phyloP scores from a whole-genome alignment of 495 filamentous ascomycete species.

The Staphylotrichum tortipilum region DNA sequence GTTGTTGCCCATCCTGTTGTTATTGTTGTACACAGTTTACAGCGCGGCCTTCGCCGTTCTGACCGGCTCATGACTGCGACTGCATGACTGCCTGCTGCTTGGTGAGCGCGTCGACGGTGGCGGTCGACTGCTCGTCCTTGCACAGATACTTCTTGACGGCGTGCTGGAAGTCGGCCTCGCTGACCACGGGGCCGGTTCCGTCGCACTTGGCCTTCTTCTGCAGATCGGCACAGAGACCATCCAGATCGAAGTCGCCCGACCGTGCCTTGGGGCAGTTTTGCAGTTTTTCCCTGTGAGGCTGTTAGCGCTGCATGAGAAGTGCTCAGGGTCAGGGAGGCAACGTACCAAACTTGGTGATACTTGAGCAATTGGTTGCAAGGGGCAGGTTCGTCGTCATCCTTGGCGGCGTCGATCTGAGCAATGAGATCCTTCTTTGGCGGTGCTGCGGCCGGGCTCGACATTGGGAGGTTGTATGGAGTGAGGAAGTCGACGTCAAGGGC shows the following conservation, averaged over 20 bases:
- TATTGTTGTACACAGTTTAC: constrained; percentile 5
- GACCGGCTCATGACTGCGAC: neutral
- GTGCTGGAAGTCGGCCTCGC: constrained; percentile 76
- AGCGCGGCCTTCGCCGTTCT: too few relatives aligned
- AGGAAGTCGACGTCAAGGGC: constrained; percentile 73
- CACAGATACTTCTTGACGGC: constrained; percentile 56
- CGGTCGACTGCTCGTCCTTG: constrained; percentile 8
- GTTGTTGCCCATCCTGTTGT: too few relatives aligned
- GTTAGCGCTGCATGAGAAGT: constrained; percentile 9
- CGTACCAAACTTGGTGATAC: constrained; percentile 91
- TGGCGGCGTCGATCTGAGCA: constrained; percentile 62
- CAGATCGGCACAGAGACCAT: constrained; percentile 86
- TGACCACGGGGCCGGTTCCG: constrained; percentile 83
- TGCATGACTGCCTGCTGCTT: neutral
- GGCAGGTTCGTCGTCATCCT: constrained; percentile 60
- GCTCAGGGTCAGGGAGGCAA: constrained; percentile 4
- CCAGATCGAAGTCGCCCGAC: constrained; percentile 83
- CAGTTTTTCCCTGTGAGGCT: constrained; percentile 68
- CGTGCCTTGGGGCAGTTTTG: constrained; percentile 80
- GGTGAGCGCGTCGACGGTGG: neutral
- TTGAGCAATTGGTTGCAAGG: constrained; percentile 52
- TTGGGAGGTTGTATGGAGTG: constrained; percentile 63
- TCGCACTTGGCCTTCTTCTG: constrained; percentile 94
- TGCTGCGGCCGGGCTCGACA: constrained; percentile 32
- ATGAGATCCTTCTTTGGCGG: constrained; percentile 61